These are phyloP conservation scores for Botrytis fabae DNA, from an alignment of 2,329 filamentous ascomycete genomes.

Conservation along the genomic window DNA sequence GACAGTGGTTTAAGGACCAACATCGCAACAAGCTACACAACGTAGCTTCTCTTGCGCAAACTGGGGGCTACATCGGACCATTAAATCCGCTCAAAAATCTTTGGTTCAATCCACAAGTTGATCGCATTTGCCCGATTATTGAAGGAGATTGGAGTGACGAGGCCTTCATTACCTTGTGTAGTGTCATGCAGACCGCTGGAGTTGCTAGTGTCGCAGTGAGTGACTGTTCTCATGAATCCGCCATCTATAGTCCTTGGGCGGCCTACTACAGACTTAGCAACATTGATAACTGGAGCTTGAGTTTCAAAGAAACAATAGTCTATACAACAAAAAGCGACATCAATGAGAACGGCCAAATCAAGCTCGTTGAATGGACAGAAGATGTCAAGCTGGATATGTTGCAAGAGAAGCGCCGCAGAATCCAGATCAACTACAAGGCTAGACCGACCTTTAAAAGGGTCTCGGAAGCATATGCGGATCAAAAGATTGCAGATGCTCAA, in stretches of 20 bases:
- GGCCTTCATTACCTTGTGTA: neutral
- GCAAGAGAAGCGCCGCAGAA: neutral
- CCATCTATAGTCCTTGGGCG: neutral
- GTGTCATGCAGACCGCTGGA: neutral
- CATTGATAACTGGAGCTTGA: neutral
- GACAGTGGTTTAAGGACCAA: neutral
- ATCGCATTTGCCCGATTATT: neutral
- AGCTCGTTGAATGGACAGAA: neutral
- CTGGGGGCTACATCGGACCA: neutral
- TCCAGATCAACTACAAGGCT: neutral
- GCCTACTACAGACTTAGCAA: neutral
- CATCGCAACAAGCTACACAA: neutral
- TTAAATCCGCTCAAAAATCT: fast-evolving
- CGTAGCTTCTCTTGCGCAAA: neutral
- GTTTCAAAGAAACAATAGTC: neutral
- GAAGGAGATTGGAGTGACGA: neutral
- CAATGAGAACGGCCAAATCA: neutral
- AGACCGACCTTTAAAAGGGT: neutral
- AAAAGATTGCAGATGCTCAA: neutral
- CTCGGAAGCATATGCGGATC: neutral
- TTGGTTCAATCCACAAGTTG: neutral
- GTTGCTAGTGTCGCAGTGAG: neutral
- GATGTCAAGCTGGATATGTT: neutral
- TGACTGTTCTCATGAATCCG: neutral
- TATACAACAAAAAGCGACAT: neutral